phyloP scores from a whole-genome alignment of 306 rosid species.

The Gillenia trifoliata region DNA sequence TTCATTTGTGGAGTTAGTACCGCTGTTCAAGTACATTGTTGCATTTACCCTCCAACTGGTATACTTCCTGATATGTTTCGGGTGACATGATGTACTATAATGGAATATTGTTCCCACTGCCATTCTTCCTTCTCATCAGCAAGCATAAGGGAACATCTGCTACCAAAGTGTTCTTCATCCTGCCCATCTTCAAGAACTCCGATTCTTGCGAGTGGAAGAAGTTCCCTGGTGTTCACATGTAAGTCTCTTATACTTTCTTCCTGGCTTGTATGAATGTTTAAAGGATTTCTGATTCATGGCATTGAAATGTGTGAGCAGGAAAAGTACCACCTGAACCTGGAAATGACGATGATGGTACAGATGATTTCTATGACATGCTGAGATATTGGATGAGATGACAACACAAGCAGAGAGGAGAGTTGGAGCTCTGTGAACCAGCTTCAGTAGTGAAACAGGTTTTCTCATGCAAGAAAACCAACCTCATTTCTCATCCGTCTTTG shows the following conservation, averaged over 20 bases:
- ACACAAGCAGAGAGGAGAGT: constrained; percentile 76
- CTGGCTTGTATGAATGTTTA: background rate
- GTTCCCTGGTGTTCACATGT: constrained; percentile 29
- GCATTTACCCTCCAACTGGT: constrained; percentile 33
- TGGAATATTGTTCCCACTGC: constrained; percentile 49
- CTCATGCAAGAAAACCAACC: constrained; percentile 36
- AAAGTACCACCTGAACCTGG: constrained; percentile 28
- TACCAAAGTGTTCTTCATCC: constrained; percentile 37
- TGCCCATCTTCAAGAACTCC: constrained; percentile 37
- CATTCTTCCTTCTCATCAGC: constrained; percentile 46
- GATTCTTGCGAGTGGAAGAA: constrained; percentile 46
- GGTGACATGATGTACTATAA: constrained; percentile 49
- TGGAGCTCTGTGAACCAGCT: constrained; percentile 66
- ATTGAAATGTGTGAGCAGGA: constrained; percentile 40
- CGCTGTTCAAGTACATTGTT: constrained; percentile 35
- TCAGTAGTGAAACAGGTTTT: constrained; percentile 36
- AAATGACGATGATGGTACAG: constrained; percentile 26
- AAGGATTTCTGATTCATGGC: background rate
- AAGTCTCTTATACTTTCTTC: background rate
- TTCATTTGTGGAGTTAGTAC: constrained; percentile 36
- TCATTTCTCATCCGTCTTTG: background rate
- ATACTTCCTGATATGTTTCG: constrained; percentile 39
- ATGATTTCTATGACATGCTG: constrained; percentile 62
- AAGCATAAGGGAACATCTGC: constrained; percentile 31
- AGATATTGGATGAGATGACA: constrained; percentile 81